These are phyloP conservation scores for Cunninghamia lanceolata DNA, from an alignment of 75 land plant genomes.

Conservation along the genomic window DNA sequence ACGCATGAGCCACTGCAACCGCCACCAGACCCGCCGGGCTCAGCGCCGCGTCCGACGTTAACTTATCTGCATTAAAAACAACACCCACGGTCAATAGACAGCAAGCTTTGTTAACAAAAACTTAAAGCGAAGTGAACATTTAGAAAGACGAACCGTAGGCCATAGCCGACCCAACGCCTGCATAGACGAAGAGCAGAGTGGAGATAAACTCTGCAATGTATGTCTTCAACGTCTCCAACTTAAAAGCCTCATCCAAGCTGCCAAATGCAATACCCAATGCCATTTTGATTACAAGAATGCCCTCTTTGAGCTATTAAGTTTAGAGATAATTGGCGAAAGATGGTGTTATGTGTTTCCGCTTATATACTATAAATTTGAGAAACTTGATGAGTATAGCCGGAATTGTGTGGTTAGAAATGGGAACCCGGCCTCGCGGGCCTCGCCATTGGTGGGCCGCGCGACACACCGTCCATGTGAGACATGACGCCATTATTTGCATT, in stretches of 20 bases:
- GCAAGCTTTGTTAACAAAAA: too few relatives aligned
- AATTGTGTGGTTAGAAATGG: too few relatives aligned
- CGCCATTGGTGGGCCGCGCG: too few relatives aligned
- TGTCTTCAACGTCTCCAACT: slow-evolving; percentile 13
- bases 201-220: slow-evolving; percentile 72
- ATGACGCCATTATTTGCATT: too few relatives aligned
- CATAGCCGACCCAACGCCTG: slow-evolving; percentile 61
- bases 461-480: too few relatives aligned
- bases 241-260: neutral
- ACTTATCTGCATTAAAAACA: slow-evolving; percentile 27
- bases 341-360: too few relatives aligned
- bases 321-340: neutral
- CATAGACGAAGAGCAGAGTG: slow-evolving; percentile 61
- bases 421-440: too few relatives aligned
- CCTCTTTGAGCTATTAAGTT: neutral
- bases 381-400: neutral
- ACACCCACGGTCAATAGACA: neutral
- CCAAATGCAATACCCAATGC: neutral
- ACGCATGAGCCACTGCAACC: slow-evolving; percentile 64
- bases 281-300: neutral
- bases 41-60: slow-evolving; percentile 35
- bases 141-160: slow-evolving; percentile 24
- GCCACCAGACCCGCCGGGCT: slow-evolving; percentile 55
- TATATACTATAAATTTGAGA: neutral
- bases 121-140: too few relatives aligned